A percentile compares a stretch with the other conserved stretches of the same genome.
Conservation (phyloP, 129 eudicot genomes). For the Helianthus annuus region HanXRQr2.0-SUNRISE NC_035444.2:67246261-67246760, state of each 20-base stretch:
- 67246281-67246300: neutral
- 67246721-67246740: conserved; percentile 13
- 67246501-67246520: conserved; percentile 26
- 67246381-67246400: too few relatives aligned
- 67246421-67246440: conserved; percentile 13
- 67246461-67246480: conserved; percentile 5
- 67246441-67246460: conserved; percentile 1
- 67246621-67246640: conserved; percentile 11
- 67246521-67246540: conserved; percentile 15
- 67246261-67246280: neutral
- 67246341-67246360: too few relatives aligned
- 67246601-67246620: neutral
- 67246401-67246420: neutral
- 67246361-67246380: too few relatives aligned
- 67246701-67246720: conserved; percentile 9
- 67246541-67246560: neutral
- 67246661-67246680: conserved; percentile 4
- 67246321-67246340: neutral
- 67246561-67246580: neutral
- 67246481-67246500: neutral
- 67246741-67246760: conserved; percentile 9
- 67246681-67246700: conserved; percentile 13
- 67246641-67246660: conserved; percentile 13
- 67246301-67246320: neutral
- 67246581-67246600: neutral